Percentiles rank a stretch among this genome's conserved stretches.
Conservation (phyloP, 148 eudicot genomes). For the Fagopyrum homotropicum region DNA sequence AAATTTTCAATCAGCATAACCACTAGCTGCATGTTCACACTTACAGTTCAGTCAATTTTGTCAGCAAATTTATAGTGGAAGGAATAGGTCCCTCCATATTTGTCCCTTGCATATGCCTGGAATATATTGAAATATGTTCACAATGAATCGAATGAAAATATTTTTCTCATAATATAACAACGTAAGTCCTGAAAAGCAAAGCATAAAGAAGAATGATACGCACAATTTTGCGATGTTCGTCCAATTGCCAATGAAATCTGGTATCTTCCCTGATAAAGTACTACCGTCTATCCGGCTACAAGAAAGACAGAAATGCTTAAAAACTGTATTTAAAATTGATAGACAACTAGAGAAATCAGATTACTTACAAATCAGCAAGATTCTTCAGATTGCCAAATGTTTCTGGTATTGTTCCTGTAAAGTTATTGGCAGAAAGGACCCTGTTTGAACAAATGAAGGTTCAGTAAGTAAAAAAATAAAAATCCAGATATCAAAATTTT, state of each 20-base stretch:
- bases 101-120: constrained; percentile 78
- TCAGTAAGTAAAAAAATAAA: background rate
- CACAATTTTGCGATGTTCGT: constrained; percentile 42
- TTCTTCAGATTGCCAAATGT: constrained; percentile 47
- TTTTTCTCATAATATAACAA: background rate
- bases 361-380: constrained; percentile 62
- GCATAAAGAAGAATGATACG: constrained; percentile 22
- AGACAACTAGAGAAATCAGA: background rate
- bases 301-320: background rate
- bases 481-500: background rate
- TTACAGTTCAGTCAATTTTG: constrained; percentile 48
- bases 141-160: background rate
- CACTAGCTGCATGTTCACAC: constrained; percentile 16
- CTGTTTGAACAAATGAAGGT: constrained; percentile 32
- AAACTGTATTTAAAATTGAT: background rate
- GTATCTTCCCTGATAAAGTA: constrained; percentile 59
- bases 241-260: constrained; percentile 66
- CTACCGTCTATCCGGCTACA: constrained; percentile 77
- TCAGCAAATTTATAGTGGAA: constrained; percentile 37
- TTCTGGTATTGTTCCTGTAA: constrained; percentile 67
- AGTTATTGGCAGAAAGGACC: constrained; percentile 57
- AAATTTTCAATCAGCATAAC: background rate
- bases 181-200: background rate
- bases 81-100: constrained; percentile 80
- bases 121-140: background rate